These are phyloP conservation scores for Physcomitrium patens DNA, from an alignment of 225 moss, liverwort and hornwort species.

Conservation along the genomic window DNA sequence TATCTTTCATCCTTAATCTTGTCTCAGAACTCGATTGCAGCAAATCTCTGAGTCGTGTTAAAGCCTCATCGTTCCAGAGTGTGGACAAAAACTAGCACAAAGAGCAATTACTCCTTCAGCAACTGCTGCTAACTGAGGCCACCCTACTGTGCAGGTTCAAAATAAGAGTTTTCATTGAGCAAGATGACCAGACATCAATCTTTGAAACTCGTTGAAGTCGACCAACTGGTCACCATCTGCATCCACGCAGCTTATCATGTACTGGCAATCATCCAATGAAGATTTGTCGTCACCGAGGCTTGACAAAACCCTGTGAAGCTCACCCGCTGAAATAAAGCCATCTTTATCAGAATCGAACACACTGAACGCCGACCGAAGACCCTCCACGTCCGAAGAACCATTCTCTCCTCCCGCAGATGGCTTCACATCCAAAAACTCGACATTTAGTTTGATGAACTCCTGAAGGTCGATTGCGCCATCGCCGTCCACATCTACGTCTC, in stretches of 20 bases:
- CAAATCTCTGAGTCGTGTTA: neutral
- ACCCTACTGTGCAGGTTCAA: neutral
- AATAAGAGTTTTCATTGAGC: neutral
- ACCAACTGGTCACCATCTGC: constrained; percentile 56
- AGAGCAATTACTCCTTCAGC: neutral
- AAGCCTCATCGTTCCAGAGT: neutral
- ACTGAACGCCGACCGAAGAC: constrained; percentile 56
- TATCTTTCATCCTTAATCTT: neutral
- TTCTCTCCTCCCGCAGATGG: neutral
- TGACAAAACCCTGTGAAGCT: constrained; percentile 56
- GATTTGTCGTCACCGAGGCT: constrained; percentile 46
- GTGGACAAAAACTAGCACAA: constrained; percentile 2
- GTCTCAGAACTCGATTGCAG: neutral
- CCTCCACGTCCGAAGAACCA: constrained; percentile 20
- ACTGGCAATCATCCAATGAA: constrained; percentile 54
- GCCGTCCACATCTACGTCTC: constrained; percentile 54
- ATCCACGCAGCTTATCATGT: constrained; percentile 64
- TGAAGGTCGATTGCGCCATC: constrained; percentile 53
- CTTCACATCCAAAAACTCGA: neutral
- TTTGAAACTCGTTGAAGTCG: constrained; percentile 58
- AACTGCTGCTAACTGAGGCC: neutral
- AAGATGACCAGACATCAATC: constrained; percentile 41
- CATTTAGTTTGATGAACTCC: constrained; percentile 50
- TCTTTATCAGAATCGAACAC: constrained; percentile 64
- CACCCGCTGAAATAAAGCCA: constrained; percentile 55